Percentiles rank a stretch among this genome's conserved stretches.
These are phyloP conservation scores for Pontederia paniculata DNA, from an alignment of 176 grass and related monocot genomes.

Conservation along the genomic window DNA sequence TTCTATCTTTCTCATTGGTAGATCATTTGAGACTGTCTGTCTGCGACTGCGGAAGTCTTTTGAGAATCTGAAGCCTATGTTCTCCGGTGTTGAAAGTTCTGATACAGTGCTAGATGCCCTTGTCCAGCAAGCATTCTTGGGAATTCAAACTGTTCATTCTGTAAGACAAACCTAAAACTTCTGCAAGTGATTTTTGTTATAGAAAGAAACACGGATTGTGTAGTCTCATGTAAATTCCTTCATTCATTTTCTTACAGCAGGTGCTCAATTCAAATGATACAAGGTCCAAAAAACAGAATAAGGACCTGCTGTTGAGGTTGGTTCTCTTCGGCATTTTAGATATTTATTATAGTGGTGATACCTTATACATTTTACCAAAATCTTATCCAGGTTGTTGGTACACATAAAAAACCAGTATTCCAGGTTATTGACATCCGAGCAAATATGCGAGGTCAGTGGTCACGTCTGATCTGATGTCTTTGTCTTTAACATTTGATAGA, in stretches of 20 bases:
- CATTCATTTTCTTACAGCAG: neutral
- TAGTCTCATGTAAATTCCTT: neutral
- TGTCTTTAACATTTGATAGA: neutral
- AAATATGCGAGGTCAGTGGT: slow-evolving; percentile 1
- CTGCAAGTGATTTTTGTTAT: neutral
- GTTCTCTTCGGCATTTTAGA: neutral
- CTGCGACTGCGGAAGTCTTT: slow-evolving; percentile 42
- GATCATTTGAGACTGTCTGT: slow-evolving; percentile 77
- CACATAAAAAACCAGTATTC: slow-evolving; percentile 17
- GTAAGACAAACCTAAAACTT: slow-evolving; percentile 27
- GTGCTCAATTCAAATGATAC: neutral
- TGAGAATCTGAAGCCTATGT: slow-evolving; percentile 40
- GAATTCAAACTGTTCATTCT: slow-evolving; percentile 49
- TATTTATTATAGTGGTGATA: no score
- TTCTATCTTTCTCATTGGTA: slow-evolving; percentile 26
- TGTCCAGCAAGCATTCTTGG: slow-evolving; percentile 47
- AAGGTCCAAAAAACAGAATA: slow-evolving; percentile 2
- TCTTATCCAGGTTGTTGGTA: slow-evolving; percentile 4
- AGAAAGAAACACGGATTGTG: neutral
- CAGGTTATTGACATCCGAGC: neutral
- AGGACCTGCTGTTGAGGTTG: slow-evolving; percentile 11
- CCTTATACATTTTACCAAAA: neutral
- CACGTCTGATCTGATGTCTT: neutral
- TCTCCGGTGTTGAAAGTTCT: slow-evolving; percentile 40
- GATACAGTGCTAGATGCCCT: slow-evolving; percentile 61